A percentile compares a stretch with the other conserved stretches of the same genome.
These are phyloP conservation scores for Kwoniella europaea DNA, from an alignment of 768 basidiomycete species.

Conservation along the genomic window DNA sequence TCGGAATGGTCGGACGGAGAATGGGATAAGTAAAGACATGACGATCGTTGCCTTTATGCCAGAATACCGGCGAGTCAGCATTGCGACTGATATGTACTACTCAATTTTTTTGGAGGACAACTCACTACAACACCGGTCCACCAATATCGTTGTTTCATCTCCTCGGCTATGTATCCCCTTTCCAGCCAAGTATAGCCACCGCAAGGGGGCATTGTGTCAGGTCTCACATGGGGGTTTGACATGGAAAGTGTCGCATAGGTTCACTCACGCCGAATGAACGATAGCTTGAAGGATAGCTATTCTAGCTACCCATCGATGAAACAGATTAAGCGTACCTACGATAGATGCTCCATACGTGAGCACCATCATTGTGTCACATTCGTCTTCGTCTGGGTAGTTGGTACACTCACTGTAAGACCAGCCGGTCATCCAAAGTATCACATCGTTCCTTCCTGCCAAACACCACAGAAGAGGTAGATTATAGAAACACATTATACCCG, in stretches of 20 bases:
- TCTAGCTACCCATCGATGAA: constrained; percentile 40
- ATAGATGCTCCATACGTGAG: too few species aligned
- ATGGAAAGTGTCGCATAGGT: too few species aligned
- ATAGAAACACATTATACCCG: constrained; percentile 42
- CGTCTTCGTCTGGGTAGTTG: too few species aligned
- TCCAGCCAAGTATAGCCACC: constrained; percentile 38
- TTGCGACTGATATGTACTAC: not conserved
- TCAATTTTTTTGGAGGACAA: not conserved
- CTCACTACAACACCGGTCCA: constrained; percentile 18
- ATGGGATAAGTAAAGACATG: constrained; percentile 38
- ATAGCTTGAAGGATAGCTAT: constrained; percentile 31
- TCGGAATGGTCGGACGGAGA: constrained; percentile 34
- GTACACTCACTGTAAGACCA: constrained; percentile 36
- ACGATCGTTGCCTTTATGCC: constrained; percentile 26
- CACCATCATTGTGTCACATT: too few species aligned
- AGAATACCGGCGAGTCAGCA: not conserved
- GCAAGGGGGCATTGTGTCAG: not conserved
- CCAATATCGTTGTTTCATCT: constrained; percentile 34
- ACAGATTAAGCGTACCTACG: constrained; percentile 29
- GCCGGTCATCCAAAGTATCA: constrained; percentile 40
- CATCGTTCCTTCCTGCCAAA: constrained; percentile 39
- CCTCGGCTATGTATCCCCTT: constrained; percentile 15
- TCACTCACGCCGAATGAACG: constrained; percentile 35
- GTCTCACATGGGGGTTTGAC: not conserved
- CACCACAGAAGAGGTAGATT: constrained; percentile 42